Percentiles rank a stretch among this genome's conserved stretches.
phyloP scores from a whole-genome alignment of 352 stramenopile genomes.

The Pythium vanterpoolii region DNA sequence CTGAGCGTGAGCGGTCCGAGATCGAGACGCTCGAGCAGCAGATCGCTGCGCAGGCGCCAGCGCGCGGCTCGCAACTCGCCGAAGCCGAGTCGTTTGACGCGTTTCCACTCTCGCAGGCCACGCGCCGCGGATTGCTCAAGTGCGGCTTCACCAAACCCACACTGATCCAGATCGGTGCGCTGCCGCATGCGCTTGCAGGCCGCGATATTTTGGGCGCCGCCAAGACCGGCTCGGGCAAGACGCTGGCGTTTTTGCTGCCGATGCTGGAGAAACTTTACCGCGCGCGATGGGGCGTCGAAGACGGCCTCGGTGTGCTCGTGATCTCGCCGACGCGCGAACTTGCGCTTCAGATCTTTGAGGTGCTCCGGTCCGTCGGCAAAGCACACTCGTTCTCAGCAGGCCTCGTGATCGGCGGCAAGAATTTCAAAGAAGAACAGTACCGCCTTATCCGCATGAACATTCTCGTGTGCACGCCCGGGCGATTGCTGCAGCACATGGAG shows the following conservation, averaged over 20 bases:
- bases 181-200: slow-evolving; percentile 85
- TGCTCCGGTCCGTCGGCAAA: slow-evolving; percentile 95
- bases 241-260: slow-evolving; percentile 88
- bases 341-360: slow-evolving; percentile 99
- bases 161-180: slow-evolving; percentile 84
- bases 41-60: slow-evolving; percentile 70
- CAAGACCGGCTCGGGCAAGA: slow-evolving; percentile 95
- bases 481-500: slow-evolving; percentile 98
- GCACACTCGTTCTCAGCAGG: slow-evolving; percentile 95
- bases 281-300: slow-evolving; percentile 81
- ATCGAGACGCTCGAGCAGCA: slow-evolving; percentile 57
- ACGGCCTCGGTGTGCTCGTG: slow-evolving; percentile 95
- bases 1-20: slow-evolving; percentile 70
- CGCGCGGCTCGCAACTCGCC: slow-evolving; percentile 72
- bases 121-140: slow-evolving; percentile 58
- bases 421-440: slow-evolving; percentile 92
- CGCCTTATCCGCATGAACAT: slow-evolving; percentile 96
- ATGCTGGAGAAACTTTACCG: slow-evolving; percentile 90
- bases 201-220: slow-evolving; percentile 91
- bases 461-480: slow-evolving; percentile 95
- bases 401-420: slow-evolving; percentile 97
- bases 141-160: slow-evolving; percentile 87
- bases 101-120: slow-evolving; percentile 82
- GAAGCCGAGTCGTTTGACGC: slow-evolving; percentile 78
- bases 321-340: slow-evolving; percentile 98